These are phyloP conservation scores for Phytophthora idaei DNA, from an alignment of 352 stramenopile genomes.

Conservation along the genomic window DNA sequence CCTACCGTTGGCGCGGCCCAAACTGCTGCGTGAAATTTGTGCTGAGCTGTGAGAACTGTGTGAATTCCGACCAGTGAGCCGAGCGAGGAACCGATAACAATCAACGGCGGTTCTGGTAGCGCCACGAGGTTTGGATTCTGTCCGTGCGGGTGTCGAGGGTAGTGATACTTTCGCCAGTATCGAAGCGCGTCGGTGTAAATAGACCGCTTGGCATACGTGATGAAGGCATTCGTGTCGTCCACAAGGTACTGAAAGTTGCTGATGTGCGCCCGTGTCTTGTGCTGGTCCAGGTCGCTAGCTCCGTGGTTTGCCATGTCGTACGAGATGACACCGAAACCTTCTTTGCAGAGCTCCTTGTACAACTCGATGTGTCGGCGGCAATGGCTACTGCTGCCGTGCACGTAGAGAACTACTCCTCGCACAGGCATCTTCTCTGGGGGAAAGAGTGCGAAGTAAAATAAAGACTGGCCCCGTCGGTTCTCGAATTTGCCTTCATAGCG, in stretches of 20 bases:
- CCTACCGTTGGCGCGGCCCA: constrained; percentile 56
- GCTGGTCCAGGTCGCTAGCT: constrained; percentile 44
- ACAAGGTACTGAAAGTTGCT: constrained; percentile 49
- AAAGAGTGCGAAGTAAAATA: constrained; percentile 56
- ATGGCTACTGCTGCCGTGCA: constrained; percentile 55
- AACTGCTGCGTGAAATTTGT: constrained; percentile 58
- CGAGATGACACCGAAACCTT: constrained; percentile 50
- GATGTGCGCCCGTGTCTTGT: constrained; percentile 46
- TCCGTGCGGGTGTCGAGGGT: constrained; percentile 17
- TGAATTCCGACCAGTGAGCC: constrained; percentile 64
- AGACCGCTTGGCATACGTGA: constrained; percentile 42
- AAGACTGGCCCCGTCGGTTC: constrained; percentile 40
- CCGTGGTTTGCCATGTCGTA: constrained; percentile 59
- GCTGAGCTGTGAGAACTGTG: constrained; percentile 47
- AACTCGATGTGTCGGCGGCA: constrained; percentile 48
- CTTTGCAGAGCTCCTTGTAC: constrained; percentile 49
- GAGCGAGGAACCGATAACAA: constrained; percentile 66
- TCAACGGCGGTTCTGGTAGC: constrained; percentile 37
- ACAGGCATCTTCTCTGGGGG: constrained; percentile 27
- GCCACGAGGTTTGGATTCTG: constrained; percentile 21
- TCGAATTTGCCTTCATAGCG: constrained; percentile 44
- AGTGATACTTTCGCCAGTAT: constrained; percentile 32
- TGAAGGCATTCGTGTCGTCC: constrained; percentile 55
- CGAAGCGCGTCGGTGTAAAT: constrained; percentile 41
- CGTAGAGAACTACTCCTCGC: constrained; percentile 54